These are phyloP conservation scores for Xylariaceae sp. DNA, from an alignment of 2,329 filamentous ascomycete species.

Conservation along the genomic window DNA sequence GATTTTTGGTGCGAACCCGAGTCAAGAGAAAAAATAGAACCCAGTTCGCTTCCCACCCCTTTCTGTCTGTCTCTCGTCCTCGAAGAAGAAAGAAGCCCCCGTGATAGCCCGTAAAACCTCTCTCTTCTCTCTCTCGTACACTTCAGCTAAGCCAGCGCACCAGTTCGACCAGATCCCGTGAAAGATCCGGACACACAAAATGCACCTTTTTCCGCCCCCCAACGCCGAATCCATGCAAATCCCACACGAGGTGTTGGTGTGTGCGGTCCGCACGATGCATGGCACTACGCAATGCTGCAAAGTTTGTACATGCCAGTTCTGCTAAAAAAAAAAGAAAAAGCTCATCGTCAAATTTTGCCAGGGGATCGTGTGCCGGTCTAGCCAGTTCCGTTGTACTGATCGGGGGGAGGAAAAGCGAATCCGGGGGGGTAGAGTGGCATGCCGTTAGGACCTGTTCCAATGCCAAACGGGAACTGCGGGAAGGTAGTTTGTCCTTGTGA, in stretches of 20 bases:
- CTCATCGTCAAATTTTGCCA: not conserved
- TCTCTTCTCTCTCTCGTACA: too few relatives aligned
- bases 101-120: too few relatives aligned
- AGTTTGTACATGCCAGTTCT: not conserved
- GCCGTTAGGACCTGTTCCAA: slow-evolving; percentile 43
- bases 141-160: too few relatives aligned
- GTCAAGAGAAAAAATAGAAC: too few relatives aligned
- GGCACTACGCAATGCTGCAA: not conserved
- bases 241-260: not conserved
- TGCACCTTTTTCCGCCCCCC: not conserved
- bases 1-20: too few relatives aligned
- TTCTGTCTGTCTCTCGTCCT: too few relatives aligned
- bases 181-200: not conserved
- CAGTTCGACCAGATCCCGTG: too few relatives aligned
- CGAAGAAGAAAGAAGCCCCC: too few relatives aligned
- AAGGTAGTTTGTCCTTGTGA: slow-evolving; percentile 26
- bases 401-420: slow-evolving; percentile 36
- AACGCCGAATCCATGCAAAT: not conserved
- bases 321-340: not conserved
- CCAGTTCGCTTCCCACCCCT: too few relatives aligned
- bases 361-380: not conserved
- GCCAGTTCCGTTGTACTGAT: slow-evolving; percentile 21
- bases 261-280: not conserved
- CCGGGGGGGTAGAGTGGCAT: slow-evolving; percentile 46
- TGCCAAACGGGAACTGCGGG: slow-evolving; percentile 39